Conservation (phyloP, 1,284 basidiomycete species). For the Melampsora medusae region DNA sequence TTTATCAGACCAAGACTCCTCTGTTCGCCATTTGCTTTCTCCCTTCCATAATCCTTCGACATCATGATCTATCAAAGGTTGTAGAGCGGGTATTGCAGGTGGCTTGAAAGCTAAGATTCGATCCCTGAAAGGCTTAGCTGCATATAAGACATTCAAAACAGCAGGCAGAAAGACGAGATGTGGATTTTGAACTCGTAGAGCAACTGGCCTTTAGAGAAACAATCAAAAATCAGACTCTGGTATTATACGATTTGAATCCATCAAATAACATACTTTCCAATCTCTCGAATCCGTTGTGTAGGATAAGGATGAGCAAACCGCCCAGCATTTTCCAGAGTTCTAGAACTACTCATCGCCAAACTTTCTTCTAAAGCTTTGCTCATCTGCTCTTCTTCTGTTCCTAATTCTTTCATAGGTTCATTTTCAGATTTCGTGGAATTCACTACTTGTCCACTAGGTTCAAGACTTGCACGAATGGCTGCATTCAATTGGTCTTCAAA, state of each 20-base stretch:
- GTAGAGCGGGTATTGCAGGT: not conserved
- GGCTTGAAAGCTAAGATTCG: constrained; percentile 40
- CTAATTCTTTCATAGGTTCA: constrained; percentile 21
- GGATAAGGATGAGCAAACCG: constrained; percentile 34
- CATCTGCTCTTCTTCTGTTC: constrained; percentile 44
- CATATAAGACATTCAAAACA: constrained; percentile 38
- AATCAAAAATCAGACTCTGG: not conserved
- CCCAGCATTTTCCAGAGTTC: constrained; percentile 19
- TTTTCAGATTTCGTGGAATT: not conserved
- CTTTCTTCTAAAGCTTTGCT: constrained; percentile 44
- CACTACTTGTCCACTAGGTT: constrained; percentile 1
- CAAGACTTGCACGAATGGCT: constrained; percentile 41
- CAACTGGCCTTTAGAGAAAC: constrained; percentile 20
- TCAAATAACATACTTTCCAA: constrained; percentile 13
- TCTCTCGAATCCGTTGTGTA: constrained; percentile 1
- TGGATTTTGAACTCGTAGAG: constrained; percentile 33
- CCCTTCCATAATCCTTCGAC: constrained; percentile 40
- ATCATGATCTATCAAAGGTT: constrained; percentile 36
- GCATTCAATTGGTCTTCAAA: constrained; percentile 40
- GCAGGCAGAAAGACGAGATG: constrained; percentile 43
- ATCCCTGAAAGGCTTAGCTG: constrained; percentile 42
- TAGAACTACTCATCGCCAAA: constrained; percentile 39
- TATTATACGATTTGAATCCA: not conserved
- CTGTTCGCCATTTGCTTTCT: constrained; percentile 39
- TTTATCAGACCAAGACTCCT: constrained; percentile 40